Evolutionary conservation across 495 filamentous ascomycete species (phyloP).

Genomic region (Polyplosphaeria fusca): DNA sequence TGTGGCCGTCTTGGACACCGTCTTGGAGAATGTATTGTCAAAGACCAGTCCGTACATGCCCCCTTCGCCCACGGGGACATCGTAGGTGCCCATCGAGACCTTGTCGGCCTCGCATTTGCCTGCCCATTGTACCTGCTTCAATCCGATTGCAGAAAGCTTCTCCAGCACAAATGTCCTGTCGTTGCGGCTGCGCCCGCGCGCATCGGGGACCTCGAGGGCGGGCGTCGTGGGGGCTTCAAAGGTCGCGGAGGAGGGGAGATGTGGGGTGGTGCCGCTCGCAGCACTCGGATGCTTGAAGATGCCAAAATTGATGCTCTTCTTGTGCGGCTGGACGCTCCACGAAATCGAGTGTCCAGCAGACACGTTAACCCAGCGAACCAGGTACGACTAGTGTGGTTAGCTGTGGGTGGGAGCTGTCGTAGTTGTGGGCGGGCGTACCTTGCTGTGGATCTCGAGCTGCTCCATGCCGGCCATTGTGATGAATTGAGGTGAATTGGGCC

Average conservation of each 20-base stretch:
- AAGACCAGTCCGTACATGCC: constrained; percentile 97
- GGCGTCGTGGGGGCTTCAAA: constrained; percentile 48
- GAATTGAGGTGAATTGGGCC: not conserved
- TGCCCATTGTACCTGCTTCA: constrained; percentile 82
- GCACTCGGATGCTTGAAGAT: constrained; percentile 93
- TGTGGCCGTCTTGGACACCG: constrained; percentile 88
- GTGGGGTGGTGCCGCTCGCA: constrained; percentile 50
- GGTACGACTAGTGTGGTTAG: constrained; percentile 69
- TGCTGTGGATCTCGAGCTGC: constrained; percentile 96
- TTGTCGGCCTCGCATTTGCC: constrained; percentile 96
- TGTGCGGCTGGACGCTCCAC: constrained; percentile 95
- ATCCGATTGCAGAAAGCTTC: constrained; percentile 77
- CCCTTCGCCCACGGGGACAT: constrained; percentile 66
- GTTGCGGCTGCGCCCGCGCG: constrained; percentile 41
- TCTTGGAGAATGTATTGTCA: constrained; percentile 98
- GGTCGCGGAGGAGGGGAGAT: constrained; percentile 48
- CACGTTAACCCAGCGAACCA: constrained; percentile 94
- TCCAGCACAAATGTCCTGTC: constrained; percentile 65
- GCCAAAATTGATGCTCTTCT: constrained; percentile 96
- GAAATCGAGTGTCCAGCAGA: constrained; percentile 86
- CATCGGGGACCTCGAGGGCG: constrained; percentile 41
- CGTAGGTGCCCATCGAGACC: constrained; percentile 85
- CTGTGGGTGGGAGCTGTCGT: not conserved
- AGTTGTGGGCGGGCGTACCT: constrained; percentile 58
- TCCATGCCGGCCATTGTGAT: constrained; percentile 83